These are phyloP conservation scores for Globisporangium spiculum DNA, from an alignment of 352 stramenopile species.

Conservation along the genomic window DNA sequence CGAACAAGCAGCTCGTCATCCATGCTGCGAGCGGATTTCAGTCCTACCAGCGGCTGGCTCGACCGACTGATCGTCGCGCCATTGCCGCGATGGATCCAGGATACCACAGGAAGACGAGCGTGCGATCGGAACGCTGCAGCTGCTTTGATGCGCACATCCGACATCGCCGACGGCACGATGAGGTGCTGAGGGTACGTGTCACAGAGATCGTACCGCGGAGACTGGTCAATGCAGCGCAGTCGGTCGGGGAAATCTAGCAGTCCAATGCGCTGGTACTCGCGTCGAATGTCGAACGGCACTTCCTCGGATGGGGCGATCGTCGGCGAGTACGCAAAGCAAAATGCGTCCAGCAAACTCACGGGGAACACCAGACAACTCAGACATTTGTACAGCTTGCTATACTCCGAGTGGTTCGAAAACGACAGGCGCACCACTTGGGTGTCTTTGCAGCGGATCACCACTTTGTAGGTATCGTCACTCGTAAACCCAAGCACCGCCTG, in stretches of 20 bases:
- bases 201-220: conserved; percentile 80
- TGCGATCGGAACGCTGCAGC: conserved; percentile 72
- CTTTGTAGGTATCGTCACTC: conserved; percentile 50
- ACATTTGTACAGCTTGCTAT: conserved; percentile 75
- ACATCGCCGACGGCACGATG: conserved; percentile 90
- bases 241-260: conserved; percentile 60
- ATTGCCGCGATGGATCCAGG: conserved; percentile 71
- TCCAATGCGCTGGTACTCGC: conserved; percentile 78
- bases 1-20: conserved; percentile 80
- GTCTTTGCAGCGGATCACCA: conserved; percentile 82
- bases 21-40: conserved; percentile 71
- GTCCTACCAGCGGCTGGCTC: conserved; percentile 73
- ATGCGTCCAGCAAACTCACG: conserved; percentile 66
- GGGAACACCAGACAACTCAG: conserved; percentile 74
- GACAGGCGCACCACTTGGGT: conserved; percentile 63
- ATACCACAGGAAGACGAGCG: conserved; percentile 67
- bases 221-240: conserved; percentile 79
- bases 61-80: conserved; percentile 79
- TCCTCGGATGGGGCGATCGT: conserved; percentile 71
- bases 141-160: conserved; percentile 83
- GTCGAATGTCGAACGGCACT: conserved; percentile 73
- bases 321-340: conserved; percentile 79
- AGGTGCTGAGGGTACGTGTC: conserved; percentile 95
- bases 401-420: conserved; percentile 70
- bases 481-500: conserved; percentile 62